A percentile compares a stretch with the other conserved stretches of the same genome.
Conservation (phyloP, 306 rosid species). For the Vigna nakashimae region DNA sequence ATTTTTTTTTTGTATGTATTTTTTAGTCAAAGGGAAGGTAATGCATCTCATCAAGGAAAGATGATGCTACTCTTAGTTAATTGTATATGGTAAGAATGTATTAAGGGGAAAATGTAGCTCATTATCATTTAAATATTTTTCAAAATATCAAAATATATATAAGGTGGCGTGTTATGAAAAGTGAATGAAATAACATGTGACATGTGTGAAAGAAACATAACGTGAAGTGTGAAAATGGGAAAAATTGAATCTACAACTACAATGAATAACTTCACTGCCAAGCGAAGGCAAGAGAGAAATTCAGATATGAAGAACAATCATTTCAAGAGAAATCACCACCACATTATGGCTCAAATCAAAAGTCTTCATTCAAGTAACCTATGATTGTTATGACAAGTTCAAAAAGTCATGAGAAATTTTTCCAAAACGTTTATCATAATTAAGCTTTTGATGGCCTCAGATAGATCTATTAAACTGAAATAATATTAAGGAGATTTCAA, state of each 20-base stretch:
- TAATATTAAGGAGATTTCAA: no score
- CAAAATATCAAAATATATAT: neutral
- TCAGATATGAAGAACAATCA: slow-evolving; percentile 22
- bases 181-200: neutral
- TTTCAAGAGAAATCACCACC: slow-evolving; percentile 16
- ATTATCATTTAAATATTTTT: no score
- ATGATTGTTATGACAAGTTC: neutral
- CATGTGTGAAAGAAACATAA: slow-evolving; percentile 16
- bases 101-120: no score
- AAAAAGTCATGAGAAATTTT: no score
- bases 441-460: no score
- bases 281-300: slow-evolving; percentile 38
- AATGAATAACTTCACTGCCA: slow-evolving; percentile 34
- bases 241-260: neutral
- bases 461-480: no score
- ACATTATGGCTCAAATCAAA: neutral
- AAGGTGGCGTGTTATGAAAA: neutral
- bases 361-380: slow-evolving; percentile 16
- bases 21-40: neutral
- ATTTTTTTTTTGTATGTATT: neutral
- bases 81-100: neutral
- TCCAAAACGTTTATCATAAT: no score
- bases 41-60: slow-evolving; percentile 31
- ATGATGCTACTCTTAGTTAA: neutral
- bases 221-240: slow-evolving; percentile 39